A percentile compares a stretch with the other conserved stretches of the same genome.
Conservation (phyloP, 2,329 filamentous ascomycete genomes). For the Hypoxylon sp. region DNA sequence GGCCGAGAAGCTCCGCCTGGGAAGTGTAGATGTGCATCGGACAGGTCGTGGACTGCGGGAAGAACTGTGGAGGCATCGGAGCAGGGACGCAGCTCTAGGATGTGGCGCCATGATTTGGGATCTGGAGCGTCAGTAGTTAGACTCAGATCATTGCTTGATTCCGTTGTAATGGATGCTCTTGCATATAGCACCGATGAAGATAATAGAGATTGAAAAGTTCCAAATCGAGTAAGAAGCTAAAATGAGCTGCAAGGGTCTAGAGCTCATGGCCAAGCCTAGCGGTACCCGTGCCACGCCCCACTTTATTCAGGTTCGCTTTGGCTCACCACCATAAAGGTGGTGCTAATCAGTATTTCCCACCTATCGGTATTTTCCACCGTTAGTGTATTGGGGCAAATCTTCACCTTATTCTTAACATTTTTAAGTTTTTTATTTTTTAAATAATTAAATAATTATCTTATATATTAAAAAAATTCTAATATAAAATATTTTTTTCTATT, state of each 20-base stretch:
- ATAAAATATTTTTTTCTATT: too few relatives aligned
- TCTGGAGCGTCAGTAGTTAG: neutral
- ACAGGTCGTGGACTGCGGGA: neutral
- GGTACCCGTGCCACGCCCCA: too few relatives aligned
- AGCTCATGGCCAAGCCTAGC: slow-evolving; percentile 9
- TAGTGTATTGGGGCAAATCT: too few relatives aligned
- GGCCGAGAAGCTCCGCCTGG: slow-evolving; percentile 39
- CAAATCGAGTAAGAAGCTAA: slow-evolving; percentile 35
- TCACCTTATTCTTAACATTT: too few relatives aligned
- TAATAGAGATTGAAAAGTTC: slow-evolving; percentile 21
- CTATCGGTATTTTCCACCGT: too few relatives aligned
- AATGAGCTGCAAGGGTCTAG: slow-evolving; percentile 12
- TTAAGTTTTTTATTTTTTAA: too few relatives aligned
- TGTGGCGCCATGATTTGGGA: slow-evolving; percentile 38
- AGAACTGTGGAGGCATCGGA: slow-evolving; percentile 23
- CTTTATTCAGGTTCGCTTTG: too few relatives aligned
- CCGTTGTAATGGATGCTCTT: neutral
- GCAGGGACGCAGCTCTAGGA: slow-evolving; percentile 27
- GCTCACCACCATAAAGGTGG: too few relatives aligned
- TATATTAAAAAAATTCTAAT: too few relatives aligned
- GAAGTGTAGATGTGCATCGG: slow-evolving; percentile 12
- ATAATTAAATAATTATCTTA: too few relatives aligned
- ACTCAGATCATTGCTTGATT: neutral
- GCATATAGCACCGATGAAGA: slow-evolving; percentile 7
- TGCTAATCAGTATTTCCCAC: too few relatives aligned